Evolutionary conservation across 1,139 yeast genomes (phyloP).

Genomic region (Candida glucosophila): DNA sequence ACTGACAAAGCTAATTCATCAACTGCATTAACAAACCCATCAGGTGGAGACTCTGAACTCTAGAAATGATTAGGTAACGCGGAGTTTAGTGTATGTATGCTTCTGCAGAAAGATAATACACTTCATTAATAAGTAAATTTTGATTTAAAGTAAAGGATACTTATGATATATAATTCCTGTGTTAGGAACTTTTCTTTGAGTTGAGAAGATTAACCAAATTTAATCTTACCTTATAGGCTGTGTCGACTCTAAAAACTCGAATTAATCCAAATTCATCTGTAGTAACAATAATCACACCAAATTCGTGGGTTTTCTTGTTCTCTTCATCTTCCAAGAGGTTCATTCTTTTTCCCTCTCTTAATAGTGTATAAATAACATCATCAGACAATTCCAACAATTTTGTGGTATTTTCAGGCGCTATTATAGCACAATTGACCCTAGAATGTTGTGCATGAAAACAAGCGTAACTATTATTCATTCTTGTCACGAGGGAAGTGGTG

Average conservation of each 20-base stretch:
- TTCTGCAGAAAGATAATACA: too few species aligned
- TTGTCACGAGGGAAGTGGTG: too few species aligned
- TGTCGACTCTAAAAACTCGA: constrained; percentile 73
- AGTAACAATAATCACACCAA: constrained; percentile 52
- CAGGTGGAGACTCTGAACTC: too few species aligned
- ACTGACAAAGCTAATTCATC: constrained; percentile 1
- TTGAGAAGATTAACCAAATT: too few species aligned
- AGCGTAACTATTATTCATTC: constrained; percentile 42
- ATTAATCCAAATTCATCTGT: constrained; percentile 70
- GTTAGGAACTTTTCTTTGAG: too few species aligned
- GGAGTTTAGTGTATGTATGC: too few species aligned
- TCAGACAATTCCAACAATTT: constrained; percentile 61
- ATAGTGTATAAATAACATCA: constrained; percentile 48
- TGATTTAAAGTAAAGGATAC: too few species aligned
- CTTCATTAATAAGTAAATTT: too few species aligned
- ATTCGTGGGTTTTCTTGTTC: constrained; percentile 8
- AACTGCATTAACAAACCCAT: constrained; percentile 2
- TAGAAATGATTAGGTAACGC: too few species aligned
- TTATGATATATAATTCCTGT: too few species aligned
- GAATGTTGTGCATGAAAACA: constrained; percentile 74
- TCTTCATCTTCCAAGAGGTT: too few species aligned
- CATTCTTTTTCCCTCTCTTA: too few species aligned
- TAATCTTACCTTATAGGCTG: constrained; percentile 39
- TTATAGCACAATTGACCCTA: constrained; percentile 63
- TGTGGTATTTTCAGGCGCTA: constrained; percentile 72